These are phyloP conservation scores for Colletotrichum sp. DNA, from an alignment of 2,329 filamentous ascomycete species.

Conservation along the genomic window DNA sequence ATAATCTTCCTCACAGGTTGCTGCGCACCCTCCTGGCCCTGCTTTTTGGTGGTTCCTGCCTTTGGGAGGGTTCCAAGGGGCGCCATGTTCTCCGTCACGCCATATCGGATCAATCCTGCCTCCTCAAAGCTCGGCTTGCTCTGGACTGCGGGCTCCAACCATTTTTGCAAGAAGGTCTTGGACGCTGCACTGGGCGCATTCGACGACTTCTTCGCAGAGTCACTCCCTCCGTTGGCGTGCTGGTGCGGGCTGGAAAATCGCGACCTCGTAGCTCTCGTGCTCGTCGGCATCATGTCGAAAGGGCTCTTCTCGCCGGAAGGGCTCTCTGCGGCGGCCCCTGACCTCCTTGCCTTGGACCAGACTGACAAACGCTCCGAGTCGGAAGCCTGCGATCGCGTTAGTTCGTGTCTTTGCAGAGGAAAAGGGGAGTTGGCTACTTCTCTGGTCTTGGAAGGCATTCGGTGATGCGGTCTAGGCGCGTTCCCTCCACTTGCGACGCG, in stretches of 20 bases:
- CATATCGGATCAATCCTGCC: conserved; percentile 73
- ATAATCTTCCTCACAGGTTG: conserved; percentile 48
- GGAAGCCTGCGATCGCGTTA: conserved; percentile 12
- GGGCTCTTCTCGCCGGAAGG: conserved; percentile 17
- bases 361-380: conserved; percentile 13
- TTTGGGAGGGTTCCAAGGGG: conserved; percentile 78
- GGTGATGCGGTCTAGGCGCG: conserved; percentile 26
- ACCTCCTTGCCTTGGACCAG: conserved; percentile 19
- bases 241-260: conserved; percentile 61
- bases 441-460: conserved; percentile 24
- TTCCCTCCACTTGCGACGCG: conserved; percentile 28
- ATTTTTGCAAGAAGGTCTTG: conserved; percentile 57
- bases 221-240: conserved; percentile 27
- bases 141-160: conserved; percentile 64
- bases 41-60: conserved; percentile 50
- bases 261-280: conserved; percentile 58
- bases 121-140: conserved; percentile 79
- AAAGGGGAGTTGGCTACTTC: conserved; percentile 20
- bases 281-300: conserved; percentile 42
- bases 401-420: conserved; percentile 1
- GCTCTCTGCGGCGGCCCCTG: conserved; percentile 22
- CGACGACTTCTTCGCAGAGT: conserved; percentile 17
- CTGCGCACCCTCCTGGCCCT: conserved; percentile 29
- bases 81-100: conserved; percentile 84
- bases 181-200: conserved; percentile 42